Percentiles rank a stretch among this genome's conserved stretches.
Conservation (phyloP, 345 rosid species). For the Brassica napus region DNA sequence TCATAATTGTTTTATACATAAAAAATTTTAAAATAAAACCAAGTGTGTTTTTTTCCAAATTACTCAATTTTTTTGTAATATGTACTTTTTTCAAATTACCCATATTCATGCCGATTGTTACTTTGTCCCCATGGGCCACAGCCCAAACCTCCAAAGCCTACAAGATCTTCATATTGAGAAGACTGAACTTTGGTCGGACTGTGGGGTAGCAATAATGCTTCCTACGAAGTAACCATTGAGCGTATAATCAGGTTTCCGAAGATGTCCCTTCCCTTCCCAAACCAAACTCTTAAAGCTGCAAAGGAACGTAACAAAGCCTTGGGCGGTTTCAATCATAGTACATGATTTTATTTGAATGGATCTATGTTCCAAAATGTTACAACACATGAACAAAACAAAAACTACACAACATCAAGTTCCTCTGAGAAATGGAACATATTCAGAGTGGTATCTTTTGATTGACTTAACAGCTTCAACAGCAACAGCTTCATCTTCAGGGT, state of each 20-base stretch:
- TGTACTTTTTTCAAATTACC: neutral
- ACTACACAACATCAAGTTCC: conserved; percentile 37
- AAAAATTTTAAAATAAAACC: neutral
- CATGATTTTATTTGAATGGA: neutral
- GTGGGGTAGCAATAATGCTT: neutral
- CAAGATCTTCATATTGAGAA: neutral
- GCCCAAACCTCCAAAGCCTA: neutral
- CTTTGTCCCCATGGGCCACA: neutral
- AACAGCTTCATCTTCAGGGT: conserved; percentile 75
- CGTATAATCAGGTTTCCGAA: neutral
- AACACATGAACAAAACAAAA: neutral
- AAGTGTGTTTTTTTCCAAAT: neutral
- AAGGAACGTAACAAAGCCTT: neutral
- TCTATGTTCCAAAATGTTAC: neutral
- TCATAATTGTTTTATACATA: neutral
- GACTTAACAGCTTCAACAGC: conserved; percentile 55
- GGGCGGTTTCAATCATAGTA: neutral
- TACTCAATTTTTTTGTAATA: neutral
- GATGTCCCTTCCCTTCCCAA: neutral
- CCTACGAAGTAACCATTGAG: neutral
- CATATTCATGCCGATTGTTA: neutral
- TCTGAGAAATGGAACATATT: conserved; percentile 50
- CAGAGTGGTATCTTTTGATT: conserved; percentile 49
- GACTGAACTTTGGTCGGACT: neutral
- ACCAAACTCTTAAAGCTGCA: neutral